These are phyloP conservation scores for Vigna mungo DNA, from an alignment of 306 rosid species.

Conservation along the genomic window DNA sequence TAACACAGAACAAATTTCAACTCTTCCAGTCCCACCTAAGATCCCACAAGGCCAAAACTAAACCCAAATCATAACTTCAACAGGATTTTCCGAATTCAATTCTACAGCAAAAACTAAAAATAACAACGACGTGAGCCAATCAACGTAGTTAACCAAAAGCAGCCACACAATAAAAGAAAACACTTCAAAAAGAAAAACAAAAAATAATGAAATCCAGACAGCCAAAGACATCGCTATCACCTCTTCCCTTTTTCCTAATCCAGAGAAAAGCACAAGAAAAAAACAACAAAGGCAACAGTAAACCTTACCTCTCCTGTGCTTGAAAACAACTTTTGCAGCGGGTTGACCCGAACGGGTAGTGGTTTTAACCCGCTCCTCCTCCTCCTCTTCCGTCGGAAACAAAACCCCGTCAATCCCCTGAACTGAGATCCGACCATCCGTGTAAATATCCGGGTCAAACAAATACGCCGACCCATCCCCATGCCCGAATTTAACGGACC, in stretches of 20 bases:
- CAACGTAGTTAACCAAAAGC: conserved; percentile 14
- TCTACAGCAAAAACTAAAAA: neutral
- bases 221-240: conserved; percentile 34
- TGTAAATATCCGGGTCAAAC: conserved; percentile 82
- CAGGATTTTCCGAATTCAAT: neutral
- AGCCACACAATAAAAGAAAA: neutral
- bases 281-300: neutral
- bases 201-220: neutral
- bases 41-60: conserved; percentile 11
- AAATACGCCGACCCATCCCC: conserved; percentile 76
- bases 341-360: conserved; percentile 52
- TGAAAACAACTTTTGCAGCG: conserved; percentile 50
- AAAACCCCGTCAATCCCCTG: conserved; percentile 82
- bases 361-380: conserved; percentile 46
- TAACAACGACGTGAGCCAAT: conserved; percentile 20
- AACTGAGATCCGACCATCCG: conserved; percentile 83
- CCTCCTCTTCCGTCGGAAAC: conserved; percentile 61
- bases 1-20: neutral
- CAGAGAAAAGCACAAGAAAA: neutral
- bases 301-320: conserved; percentile 76
- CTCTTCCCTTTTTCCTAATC: neutral
- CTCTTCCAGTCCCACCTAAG: neutral
- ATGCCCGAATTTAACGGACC: conserved; percentile 77
- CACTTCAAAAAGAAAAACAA: neutral
- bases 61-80: neutral